phyloP scores from a whole-genome alignment of 2,329 filamentous ascomycete genomes.

The Penicillium sp. region DNA sequence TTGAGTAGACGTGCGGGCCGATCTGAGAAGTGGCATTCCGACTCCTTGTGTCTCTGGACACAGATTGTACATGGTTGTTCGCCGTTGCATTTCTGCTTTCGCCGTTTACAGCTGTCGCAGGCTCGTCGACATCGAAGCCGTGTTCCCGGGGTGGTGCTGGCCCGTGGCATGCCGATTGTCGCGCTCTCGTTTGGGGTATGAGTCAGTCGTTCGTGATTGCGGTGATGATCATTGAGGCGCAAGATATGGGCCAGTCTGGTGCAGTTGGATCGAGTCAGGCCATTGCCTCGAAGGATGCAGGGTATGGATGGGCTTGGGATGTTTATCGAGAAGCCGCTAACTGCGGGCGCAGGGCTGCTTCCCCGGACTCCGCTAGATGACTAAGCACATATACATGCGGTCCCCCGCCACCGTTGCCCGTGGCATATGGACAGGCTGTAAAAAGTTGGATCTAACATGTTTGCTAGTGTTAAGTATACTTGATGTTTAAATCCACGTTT shows the following conservation, averaged over 20 bases:
- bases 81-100: constrained; percentile 55
- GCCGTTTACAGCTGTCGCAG: constrained; percentile 48
- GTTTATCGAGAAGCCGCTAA: not conserved
- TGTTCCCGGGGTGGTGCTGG: constrained; percentile 30
- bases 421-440: not conserved
- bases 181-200: constrained; percentile 4
- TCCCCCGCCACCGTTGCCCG: too few species aligned
- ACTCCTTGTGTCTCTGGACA: constrained; percentile 42
- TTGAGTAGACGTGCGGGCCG: constrained; percentile 37
- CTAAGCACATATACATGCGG: not conserved
- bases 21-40: constrained; percentile 44
- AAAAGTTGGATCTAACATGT: not conserved
- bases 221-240: constrained; percentile 10
- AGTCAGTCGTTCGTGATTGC: not conserved
- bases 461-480: not conserved
- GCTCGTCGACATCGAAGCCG: constrained; percentile 41
- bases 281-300: not conserved
- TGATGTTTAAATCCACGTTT: not conserved
- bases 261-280: not conserved
- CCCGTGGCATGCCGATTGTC: constrained; percentile 30
- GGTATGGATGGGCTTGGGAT: not conserved
- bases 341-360: constrained; percentile 4
- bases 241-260: not conserved
- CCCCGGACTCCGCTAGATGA: constrained; percentile 16
- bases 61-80: constrained; percentile 54